Base-by-base conservation (phyloP, 371 early-diverging fungal genomes). In the Lichtheimia hyalospora region DNA sequence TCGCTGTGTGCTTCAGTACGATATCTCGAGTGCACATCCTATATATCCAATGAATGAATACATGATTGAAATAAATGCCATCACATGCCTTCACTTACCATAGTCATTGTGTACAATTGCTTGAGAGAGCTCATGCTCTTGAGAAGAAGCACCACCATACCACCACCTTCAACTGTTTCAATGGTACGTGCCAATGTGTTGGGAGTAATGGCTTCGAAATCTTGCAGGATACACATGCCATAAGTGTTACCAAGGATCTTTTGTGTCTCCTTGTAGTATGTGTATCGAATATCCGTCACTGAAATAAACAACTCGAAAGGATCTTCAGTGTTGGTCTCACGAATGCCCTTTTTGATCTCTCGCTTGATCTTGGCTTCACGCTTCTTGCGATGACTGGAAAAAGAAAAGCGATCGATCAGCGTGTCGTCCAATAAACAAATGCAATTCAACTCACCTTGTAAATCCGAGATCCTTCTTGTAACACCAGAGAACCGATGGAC, bases 101-200 rank as follows among this genome's bases (percentile, higher is more conserved):
- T 98, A 8, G 96, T 92, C 92, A 98, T 90, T 43, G 96, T 94
- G 74, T 97, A 97, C 28, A 98, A 84, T 74, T 97, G 97, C 69
- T 96, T 96, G 56, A 98, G 78, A 23, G 96, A 96, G 52, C 75
- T 88, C 96, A 96, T 95, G 54, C 93, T 92, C 71, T 93, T 93
- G 52, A 97, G 81, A 60, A 99, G 75, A 48, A 99, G 77, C 12
- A 99, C 92, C 41, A 99, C 92, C 58, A 97, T 83, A 49, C 99
- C 99, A 52, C 99, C 99, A 43, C 99, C 99, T 77, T 96, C 95
- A 3, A 99, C 98, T 3, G 99, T 99, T 77, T 99, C 99, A 52
- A 99, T 90, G 1, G 99, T 96, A 51, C 96, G 87, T 24, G 99
- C 99, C 41, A 99, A 80, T 28, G 98, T 75, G 74, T 99, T 99